A percentile compares a stretch with the other conserved stretches of the same genome.
phyloP scores from a whole-genome alignment of 2,329 filamentous ascomycete species.

The Clarireedia monteithiana region DNA sequence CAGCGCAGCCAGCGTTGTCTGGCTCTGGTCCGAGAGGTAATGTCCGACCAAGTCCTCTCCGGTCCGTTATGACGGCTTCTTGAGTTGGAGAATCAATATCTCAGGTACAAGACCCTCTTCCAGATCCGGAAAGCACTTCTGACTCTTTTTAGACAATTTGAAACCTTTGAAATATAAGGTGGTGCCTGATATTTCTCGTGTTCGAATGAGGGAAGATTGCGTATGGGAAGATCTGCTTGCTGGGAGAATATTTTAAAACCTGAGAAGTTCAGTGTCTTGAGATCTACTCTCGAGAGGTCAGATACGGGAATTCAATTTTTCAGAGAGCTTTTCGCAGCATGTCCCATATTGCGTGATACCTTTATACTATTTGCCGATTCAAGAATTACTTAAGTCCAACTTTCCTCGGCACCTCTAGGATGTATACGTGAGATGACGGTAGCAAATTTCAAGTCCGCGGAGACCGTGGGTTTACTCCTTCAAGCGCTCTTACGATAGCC shows the following conservation, averaged over 20 bases:
- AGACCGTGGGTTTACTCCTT: too few species aligned
- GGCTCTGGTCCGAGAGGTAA: conserved; percentile 30
- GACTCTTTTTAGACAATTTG: conserved; percentile 3
- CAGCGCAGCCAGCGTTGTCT: conserved; percentile 32
- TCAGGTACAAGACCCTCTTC: conserved; percentile 3
- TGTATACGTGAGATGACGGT: background rate
- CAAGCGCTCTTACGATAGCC: too few species aligned
- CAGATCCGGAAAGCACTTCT: background rate
- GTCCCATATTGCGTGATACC: background rate
- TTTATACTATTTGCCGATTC: background rate
- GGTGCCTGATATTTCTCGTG: conserved; percentile 9
- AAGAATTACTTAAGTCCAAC: background rate
- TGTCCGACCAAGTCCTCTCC: conserved; percentile 56
- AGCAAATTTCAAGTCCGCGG: background rate
- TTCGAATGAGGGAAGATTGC: conserved; percentile 9
- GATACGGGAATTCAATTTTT: conserved; percentile 2
- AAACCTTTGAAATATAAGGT: conserved; percentile 7
- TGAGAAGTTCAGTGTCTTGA: conserved; percentile 4
- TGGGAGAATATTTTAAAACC: background rate
- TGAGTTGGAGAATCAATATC: conserved; percentile 25
- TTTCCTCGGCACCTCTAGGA: background rate
- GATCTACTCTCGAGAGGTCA: conserved; percentile 1
- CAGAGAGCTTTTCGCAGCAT: conserved; percentile 1
- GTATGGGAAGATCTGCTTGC: conserved; percentile 8
- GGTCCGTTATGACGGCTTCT: conserved; percentile 52